Base-by-base conservation (phyloP, 2,329 filamentous ascomycete species). In the Sporothrix dimorphospora region DNA sequence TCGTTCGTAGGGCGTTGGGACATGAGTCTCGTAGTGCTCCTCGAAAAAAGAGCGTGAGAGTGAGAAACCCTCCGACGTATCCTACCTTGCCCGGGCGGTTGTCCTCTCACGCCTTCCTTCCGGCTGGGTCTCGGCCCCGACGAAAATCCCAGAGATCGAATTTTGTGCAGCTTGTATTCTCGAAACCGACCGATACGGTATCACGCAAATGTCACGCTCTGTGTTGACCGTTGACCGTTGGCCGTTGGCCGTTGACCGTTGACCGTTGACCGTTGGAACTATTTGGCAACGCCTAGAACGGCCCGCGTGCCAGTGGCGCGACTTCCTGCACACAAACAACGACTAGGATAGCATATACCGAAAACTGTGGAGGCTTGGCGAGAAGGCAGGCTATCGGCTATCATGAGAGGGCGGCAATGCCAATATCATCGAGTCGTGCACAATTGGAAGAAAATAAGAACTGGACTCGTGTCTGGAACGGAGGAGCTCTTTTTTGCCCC, bases 391-490 rank as follows among this genome's bases (percentile, higher is more conserved):
- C n/a, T n/a, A n/a, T n/a, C n/a, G n/a, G n/a, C n/a, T n/a, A n/a
- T n/a, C n/a, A n/a, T n/a, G n/a, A n/a, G n/a, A n/a, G n/a, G n/a
- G n/a, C n/a, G n/a, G n/a, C n/a, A n/a, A n/a, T n/a, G n/a, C n/a
- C n/a, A n/a, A n/a, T n/a, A n/a, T n/a, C n/a, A n/a, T n/a, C n/a
- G 53, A 57, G 27, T 27, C 27, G 14, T 34, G 14, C 9, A n/a
- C n/a, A n/a, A n/a, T n/a, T n/a, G n/a, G n/a, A n/a, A 51, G n/a
- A 21, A 24, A 57, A 34, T 57, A 57, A 57, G 53, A 57, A n/a
- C n/a, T 14, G 53, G 53, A 57, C n/a, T 34, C 14, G 49, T 57
- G 49, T 57, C 53, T 57, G 27, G 53, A 57, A 34, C 53, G 30
- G 30, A 34, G 53, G 53, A 57, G 53, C 49, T 24, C 21, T 53